Evolutionary conservation across 2,329 filamentous ascomycete genomes (phyloP).

Genomic region (Diatrype stigma): DNA sequence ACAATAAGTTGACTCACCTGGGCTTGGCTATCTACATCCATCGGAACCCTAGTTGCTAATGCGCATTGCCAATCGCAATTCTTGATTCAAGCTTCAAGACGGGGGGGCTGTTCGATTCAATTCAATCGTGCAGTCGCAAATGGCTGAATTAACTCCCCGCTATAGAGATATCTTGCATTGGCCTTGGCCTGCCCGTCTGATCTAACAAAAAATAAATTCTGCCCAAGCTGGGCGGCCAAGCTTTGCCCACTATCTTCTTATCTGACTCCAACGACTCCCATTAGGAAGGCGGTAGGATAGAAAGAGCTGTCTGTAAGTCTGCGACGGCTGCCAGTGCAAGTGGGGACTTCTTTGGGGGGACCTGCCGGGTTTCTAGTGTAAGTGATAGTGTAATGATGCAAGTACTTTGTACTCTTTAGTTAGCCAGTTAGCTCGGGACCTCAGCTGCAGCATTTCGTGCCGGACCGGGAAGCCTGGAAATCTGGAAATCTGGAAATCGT

Average conservation of each 20-base stretch:
- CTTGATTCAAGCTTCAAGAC: slow-evolving; percentile 1
- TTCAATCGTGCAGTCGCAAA: neutral
- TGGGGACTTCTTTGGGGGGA: no score
- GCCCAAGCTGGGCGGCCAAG: no score
- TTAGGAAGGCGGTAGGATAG: neutral
- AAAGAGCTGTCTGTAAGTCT: no score
- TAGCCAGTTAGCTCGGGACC: no score
- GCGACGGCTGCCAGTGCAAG: neutral
- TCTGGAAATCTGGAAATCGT: neutral
- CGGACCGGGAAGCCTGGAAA: neutral
- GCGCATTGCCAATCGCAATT: slow-evolving; percentile 16
- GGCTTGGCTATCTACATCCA: slow-evolving; percentile 22
- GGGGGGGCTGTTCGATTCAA: neutral
- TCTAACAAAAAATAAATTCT: neutral
- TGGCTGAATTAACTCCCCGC: neutral
- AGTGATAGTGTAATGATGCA: neutral
- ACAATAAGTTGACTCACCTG: slow-evolving; percentile 7
- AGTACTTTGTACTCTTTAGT: neutral
- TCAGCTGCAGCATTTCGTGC: neutral
- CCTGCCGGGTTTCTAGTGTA: no score
- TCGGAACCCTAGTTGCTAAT: slow-evolving; percentile 12
- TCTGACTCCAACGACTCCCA: neutral
- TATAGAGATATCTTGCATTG: neutral
- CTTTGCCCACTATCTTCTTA: neutral
- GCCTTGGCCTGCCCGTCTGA: neutral